A percentile compares a stretch with the other conserved stretches of the same genome.
Evolutionary conservation across 2,329 filamentous ascomycete genomes (phyloP).

Genomic region (Stachybotrys echinatus): DNA sequence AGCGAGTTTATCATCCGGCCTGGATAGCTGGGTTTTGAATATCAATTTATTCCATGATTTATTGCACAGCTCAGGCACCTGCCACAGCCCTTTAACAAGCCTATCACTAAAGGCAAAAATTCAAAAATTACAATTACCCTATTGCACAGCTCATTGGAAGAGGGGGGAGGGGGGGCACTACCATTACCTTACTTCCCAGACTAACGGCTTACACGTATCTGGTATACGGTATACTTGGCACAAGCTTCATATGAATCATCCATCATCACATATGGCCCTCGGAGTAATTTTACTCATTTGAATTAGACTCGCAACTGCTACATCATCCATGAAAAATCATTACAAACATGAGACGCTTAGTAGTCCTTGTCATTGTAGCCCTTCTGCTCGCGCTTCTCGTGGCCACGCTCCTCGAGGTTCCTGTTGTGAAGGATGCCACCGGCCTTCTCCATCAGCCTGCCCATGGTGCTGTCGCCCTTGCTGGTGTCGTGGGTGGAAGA

Average conservation of each 20-base stretch:
- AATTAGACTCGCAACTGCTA: neutral
- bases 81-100: neutral
- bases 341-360: conserved; percentile 6
- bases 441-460: conserved; percentile 55
- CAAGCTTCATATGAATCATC: no score
- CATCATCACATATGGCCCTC: neutral
- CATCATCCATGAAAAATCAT: neutral
- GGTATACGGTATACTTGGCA: no score
- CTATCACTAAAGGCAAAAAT: neutral
- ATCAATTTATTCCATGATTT: neutral
- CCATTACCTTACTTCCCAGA: no score
- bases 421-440: conserved; percentile 43
- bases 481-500: conserved; percentile 7
- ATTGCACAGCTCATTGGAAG: no score
- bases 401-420: conserved; percentile 41
- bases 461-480: conserved; percentile 39
- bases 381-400: conserved; percentile 39
- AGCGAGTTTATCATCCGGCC: no score
- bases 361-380: conserved; percentile 14
- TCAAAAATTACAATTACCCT: neutral
- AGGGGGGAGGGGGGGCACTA: no score
- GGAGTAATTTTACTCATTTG: neutral
- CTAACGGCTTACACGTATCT: no score
- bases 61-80: neutral
- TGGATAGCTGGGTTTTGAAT: neutral